phyloP scores from a whole-genome alignment of 352 stramenopile genomes.

The Pythium rishiriense region DNA sequence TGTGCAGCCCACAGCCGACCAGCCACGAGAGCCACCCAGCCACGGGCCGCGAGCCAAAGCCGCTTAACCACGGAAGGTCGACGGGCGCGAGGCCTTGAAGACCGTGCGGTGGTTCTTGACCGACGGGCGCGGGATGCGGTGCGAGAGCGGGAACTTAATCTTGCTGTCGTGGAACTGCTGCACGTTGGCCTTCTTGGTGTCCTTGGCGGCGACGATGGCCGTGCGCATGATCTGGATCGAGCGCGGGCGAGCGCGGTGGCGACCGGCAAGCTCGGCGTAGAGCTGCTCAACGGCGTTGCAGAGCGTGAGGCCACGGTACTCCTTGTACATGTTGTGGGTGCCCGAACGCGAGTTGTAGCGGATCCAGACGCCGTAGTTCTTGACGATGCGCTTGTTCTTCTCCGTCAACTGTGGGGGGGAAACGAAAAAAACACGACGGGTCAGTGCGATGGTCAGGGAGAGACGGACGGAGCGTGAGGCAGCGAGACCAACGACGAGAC shows the following conservation, averaged over 20 bases:
- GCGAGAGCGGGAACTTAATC: constrained; percentile 98
- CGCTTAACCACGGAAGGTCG: constrained; percentile 98
- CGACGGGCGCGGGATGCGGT: constrained; percentile 92
- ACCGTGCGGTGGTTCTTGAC: constrained; percentile 95
- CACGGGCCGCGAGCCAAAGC: neutral
- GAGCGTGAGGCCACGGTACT: constrained; percentile 98
- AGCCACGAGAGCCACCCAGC: constrained; percentile 4
- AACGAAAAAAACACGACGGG: neutral
- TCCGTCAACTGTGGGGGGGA: constrained; percentile 85
- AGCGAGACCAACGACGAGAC: neutral
- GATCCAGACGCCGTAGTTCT: constrained; percentile 99
- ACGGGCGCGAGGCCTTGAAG: constrained; percentile 96
- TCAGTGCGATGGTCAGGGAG: neutral
- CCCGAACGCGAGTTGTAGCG: constrained; percentile 99
- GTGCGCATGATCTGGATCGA: constrained; percentile 99
- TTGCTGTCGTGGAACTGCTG: constrained; percentile 97
- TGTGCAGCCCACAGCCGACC: neutral
- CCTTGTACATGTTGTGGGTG: constrained; percentile 99
- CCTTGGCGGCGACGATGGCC: constrained; percentile 93
- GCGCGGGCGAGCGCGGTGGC: constrained; percentile 95
- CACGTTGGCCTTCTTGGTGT: constrained; percentile 96
- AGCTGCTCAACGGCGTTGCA: constrained; percentile 98
- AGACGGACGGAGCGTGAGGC: neutral
- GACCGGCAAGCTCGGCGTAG: constrained; percentile 98
- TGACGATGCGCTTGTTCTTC: constrained; percentile 98